Base-by-base conservation (phyloP, 2,329 filamentous ascomycete genomes). In the Neospermospora avenae region DNA sequence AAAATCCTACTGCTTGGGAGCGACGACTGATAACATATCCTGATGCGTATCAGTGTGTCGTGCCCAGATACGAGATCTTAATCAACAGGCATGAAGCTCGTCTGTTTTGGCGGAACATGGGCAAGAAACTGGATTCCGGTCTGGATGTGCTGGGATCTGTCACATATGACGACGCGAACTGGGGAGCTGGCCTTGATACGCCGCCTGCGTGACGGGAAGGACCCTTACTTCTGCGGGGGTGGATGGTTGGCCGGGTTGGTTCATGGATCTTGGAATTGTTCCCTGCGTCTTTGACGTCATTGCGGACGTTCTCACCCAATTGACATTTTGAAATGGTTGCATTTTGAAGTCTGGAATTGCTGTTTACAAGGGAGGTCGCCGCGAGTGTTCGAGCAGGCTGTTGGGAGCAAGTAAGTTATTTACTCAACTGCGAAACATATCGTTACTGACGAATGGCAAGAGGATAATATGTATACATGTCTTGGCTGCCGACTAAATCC, bases 401-500 rank as follows among this genome's bases (percentile, higher is more conserved):
- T 18, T 10, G 45, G 45, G 45, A 48, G 45, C 16, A 41, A 41
- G 37, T 18, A 42, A 16, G 39, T 18, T 18, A 22, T n/a, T n/a
- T 18, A 31, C 44, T n/a, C n/a, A n/a, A n/a, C 44, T 48, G 7
- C 44, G 28, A 5, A 42, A 42, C 11, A 37, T 14, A 28, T n/a
- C 34, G 51, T 14, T 25, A 35, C 10, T 10, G 13, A 24, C 20
- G 24, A 42, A 31, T 54, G 18, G 20, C 16, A 25, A 18, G 24
- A 11, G 6, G 4, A 24, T 14, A 42, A 39, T 41, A 22, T 18
- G 24, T 41, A 3, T n/a, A 54, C 34, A 54, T 54, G 51, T 54
- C 51, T 54, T 54, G 51, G 51, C 51, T 54, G 51, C 41, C 51
- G 51, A 54, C 3, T 54, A 22, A 54, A 54, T 41, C 37, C 51